Conservation (phyloP, 208 protist genomes). For the Trypanosoma theileri region DNA sequence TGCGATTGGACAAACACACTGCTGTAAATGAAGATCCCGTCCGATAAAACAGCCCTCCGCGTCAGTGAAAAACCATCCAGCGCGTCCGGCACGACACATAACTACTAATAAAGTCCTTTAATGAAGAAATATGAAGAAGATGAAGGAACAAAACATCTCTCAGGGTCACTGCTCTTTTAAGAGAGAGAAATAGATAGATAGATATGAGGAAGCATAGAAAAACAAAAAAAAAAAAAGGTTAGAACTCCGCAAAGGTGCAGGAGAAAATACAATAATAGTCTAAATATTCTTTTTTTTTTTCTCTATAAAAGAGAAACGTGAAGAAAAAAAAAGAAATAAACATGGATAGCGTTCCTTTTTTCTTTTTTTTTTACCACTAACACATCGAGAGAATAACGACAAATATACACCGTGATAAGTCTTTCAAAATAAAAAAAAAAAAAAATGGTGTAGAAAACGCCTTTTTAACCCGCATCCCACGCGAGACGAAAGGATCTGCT, state of each 20-base stretch:
- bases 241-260: not conserved
- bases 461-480: too few relatives aligned
- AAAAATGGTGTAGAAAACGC: too few relatives aligned
- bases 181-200: not conserved
- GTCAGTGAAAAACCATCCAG: conserved; percentile 73
- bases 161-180: too few relatives aligned
- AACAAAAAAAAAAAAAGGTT: not conserved
- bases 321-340: too few relatives aligned
- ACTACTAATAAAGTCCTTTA: not conserved
- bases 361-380: too few relatives aligned
- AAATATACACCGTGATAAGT: too few relatives aligned
- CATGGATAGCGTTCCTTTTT: too few relatives aligned
- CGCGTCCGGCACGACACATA: conserved; percentile 59
- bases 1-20: conserved; percentile 79
- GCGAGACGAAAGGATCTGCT: too few relatives aligned
- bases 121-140: not conserved
- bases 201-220: not conserved
- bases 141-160: conserved; percentile 1
- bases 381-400: too few relatives aligned
- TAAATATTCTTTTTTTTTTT: too few relatives aligned
- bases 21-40: conserved; percentile 48
- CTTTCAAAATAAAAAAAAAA: too few relatives aligned
- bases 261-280: conserved; percentile 18
- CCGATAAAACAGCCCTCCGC: conserved; percentile 71
- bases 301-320: too few relatives aligned